Base-by-base conservation (phyloP, 371 early-diverging fungal species). In the Mortierella sp. region DNA sequence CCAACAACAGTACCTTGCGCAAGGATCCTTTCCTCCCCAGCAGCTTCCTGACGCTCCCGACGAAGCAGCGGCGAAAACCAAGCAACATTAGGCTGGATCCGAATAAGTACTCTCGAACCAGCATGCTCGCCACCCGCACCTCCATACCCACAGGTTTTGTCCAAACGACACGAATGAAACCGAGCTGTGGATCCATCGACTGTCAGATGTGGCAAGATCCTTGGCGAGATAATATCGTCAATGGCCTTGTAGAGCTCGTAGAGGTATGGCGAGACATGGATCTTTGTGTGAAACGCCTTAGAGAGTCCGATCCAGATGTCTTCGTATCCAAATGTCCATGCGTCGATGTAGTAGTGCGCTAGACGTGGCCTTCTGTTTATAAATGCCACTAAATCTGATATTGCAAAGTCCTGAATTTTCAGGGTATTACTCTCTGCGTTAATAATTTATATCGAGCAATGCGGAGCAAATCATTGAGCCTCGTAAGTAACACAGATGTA, bases 291-390 rank as follows among this genome's bases (percentile, higher is more conserved):
- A 50, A 84, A 90, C 1, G 74, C 79, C 19, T 77, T 77, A 0
- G 81, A 65, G 45, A 90, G 80, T 3, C 77, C 83, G 8, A 83
- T 76, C 90, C 91, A 90, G 19, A 88, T 78, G 26, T 90, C 89
- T 70, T 90, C 91, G 44, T 88, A 89, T 3, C 91, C 91, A 82
- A 87, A 88, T 54, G 87, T 88, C 90, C 90, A 90, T 21, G 84
- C 83, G 38, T 90, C 90, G 50, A 90, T 80, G 68, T 89, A 90
- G 6, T 89, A 79, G 21, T 89, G 89, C 4, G 87, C 78, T 11
- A 84, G 44, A 1, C 76, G 48, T 7, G 85, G 88, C 14, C 83
- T 70, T 3, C 60, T 73, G n/a, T 81, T 76, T 31, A 89, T 82
- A 31, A 88, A 76, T 4, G 77, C 80, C n/a, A 82, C 38, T 38